Conservation (phyloP, 139 green algal genomes). For the Haematococcus sp. region DNA sequence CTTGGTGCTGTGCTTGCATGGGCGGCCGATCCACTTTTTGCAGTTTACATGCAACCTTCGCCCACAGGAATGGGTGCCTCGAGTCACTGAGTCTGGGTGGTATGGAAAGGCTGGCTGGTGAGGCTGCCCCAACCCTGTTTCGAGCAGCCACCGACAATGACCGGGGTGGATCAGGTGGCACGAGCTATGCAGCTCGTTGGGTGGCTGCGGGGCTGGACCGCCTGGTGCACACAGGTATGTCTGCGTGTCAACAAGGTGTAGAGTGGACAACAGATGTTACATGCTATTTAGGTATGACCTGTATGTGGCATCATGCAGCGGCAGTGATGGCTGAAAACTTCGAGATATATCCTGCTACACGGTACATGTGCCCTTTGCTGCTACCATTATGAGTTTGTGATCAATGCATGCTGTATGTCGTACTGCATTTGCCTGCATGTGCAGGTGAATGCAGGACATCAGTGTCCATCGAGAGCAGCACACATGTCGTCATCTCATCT, state of each 20-base stretch:
- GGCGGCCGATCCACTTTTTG: too few species aligned
- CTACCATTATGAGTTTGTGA: background rate
- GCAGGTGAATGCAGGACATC: too few species aligned
- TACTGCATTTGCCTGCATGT: too few species aligned
- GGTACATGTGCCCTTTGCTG: too few species aligned
- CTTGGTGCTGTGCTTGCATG: too few species aligned
- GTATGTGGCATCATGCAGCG: background rate
- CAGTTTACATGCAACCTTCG: too few species aligned
- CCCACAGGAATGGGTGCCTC: conserved; percentile 25
- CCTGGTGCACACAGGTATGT: conserved; percentile 21
- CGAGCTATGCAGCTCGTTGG: conserved; percentile 69
- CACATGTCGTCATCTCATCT: too few species aligned
- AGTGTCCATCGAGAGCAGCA: too few species aligned
- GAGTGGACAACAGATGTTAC: background rate
- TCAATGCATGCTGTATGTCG: too few species aligned
- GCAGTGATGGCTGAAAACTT: background rate
- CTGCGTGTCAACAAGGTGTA: too few species aligned
- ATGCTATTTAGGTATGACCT: background rate
- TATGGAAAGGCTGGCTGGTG: conserved; percentile 30
- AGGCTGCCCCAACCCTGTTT: conserved; percentile 60
- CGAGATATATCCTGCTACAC: background rate
- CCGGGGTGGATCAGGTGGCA: conserved; percentile 65
- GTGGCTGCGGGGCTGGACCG: conserved; percentile 51
- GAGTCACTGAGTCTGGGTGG: conserved; percentile 2
- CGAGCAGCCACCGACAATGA: conserved; percentile 89